Evolutionary conservation across 2,329 filamentous ascomycete genomes (phyloP).

Genomic region (Arthrobotrys iridis): DNA sequence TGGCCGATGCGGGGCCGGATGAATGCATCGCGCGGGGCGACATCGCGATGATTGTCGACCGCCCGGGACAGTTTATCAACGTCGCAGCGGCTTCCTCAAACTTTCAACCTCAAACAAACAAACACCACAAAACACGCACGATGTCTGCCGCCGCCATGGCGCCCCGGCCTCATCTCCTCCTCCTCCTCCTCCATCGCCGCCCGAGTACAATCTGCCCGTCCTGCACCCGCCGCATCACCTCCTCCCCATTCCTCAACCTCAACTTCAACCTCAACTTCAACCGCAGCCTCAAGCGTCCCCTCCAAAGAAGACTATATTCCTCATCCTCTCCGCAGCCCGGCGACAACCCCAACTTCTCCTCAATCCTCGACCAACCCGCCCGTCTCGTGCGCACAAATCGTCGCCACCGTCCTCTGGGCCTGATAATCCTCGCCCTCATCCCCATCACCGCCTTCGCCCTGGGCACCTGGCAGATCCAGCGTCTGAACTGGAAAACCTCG

Average conservation of each 20-base stretch:
- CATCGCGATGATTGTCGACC: too few relatives aligned
- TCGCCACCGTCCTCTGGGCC: constrained; percentile 76
- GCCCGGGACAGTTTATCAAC: too few relatives aligned
- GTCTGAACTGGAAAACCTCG: constrained; percentile 92
- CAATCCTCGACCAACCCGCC: constrained; percentile 86
- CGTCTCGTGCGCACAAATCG: constrained; percentile 76
- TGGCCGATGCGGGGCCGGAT: too few relatives aligned
- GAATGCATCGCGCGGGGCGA: too few relatives aligned
- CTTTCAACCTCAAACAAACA: not conserved
- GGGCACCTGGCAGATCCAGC: constrained; percentile 94
- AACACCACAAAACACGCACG: too few relatives aligned
- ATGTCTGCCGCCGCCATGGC: constrained; percentile 15
- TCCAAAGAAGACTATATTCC: not conserved
- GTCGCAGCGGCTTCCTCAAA: too few relatives aligned
- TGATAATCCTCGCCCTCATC: constrained; percentile 85
- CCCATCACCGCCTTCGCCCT: constrained; percentile 89
- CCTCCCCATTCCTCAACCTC: not conserved
- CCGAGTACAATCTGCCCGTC: constrained; percentile 28
- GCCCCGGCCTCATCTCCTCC: constrained; percentile 29
- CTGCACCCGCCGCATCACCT: constrained; percentile 40
- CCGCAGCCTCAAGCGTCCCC: constrained; percentile 13
- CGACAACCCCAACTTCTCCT: constrained; percentile 61
- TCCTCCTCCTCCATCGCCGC: not conserved
- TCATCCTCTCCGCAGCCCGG: constrained; percentile 18
- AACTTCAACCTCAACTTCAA: too few relatives aligned